Base-by-base conservation (phyloP, 768 basidiomycete species). In the Gymnopilus dilepis region DNA sequence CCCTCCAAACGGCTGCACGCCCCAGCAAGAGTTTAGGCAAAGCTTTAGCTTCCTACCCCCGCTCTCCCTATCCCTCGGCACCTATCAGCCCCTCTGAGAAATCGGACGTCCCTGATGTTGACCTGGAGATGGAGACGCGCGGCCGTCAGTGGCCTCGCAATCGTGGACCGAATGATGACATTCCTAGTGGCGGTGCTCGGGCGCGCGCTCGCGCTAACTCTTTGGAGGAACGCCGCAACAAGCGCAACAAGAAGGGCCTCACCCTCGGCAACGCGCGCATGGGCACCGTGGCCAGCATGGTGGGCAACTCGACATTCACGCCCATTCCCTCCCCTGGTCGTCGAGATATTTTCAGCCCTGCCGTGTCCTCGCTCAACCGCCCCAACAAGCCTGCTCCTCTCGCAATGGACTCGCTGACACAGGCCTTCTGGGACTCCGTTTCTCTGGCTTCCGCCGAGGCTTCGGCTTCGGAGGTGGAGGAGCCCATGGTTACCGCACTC, bases 401-500 rank as follows among this genome's bases (percentile, higher is more conserved):
- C 56, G 66, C 72, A 8, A 69, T 76, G 45, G 67, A 67, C 50
- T 65, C 70, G 30, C 75, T 82, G 33, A 78, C 69, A 33, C 73
- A 80, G 42, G 79, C 76, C n/a, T 83, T 83, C 62, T 83, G 82
- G 81, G 69, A 77, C 53, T 77, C 79, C 0, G 71, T 83, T 19
- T 76, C 79, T 6, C 61, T 82, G 56, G 74, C 77, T 19, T 52
- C 63, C 2, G 34, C 59, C 12, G 60, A 52, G 4, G 31, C 56
- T 4, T 52, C 60, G 33, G 56, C 56, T 17, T 58, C 69, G 6
- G 68, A 65, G 34, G 65, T 63, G 8, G 67, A 73, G 13, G 67
- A 70, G 50, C 69, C 71, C n/a, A 74, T 70, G 70, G 71, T 76
- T 22, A 76, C 74, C 13, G 73, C 74, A 28, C 66, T 72, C 47